Conservation (phyloP, 2,329 filamentous ascomycete genomes). For the Hortaea werneckii region DNA sequence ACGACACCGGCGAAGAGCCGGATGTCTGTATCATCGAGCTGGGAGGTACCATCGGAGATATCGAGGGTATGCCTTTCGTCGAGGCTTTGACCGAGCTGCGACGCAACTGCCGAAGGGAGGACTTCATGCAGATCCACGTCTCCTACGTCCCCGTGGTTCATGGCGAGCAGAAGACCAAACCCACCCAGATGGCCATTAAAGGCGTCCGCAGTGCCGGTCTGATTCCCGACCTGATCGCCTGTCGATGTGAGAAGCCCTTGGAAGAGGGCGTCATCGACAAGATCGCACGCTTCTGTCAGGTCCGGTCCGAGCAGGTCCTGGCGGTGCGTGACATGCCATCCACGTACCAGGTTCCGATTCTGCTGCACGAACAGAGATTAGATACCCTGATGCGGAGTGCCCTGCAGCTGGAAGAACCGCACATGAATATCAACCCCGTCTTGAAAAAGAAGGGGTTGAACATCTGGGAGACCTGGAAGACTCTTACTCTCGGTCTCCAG, state of each 20-base stretch:
- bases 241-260: conserved; percentile 72
- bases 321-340: conserved; percentile 79
- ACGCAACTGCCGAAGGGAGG: conserved; percentile 59
- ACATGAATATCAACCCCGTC: conserved; percentile 36
- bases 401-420: conserved; percentile 49
- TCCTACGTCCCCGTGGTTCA: conserved; percentile 71
- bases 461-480: conserved; percentile 74
- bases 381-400: conserved; percentile 55
- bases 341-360: conserved; percentile 90
- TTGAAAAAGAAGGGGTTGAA: conserved; percentile 52
- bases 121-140: conserved; percentile 84
- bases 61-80: conserved; percentile 79
- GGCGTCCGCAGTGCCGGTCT: conserved; percentile 71
- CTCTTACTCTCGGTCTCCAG: conserved; percentile 56
- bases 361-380: conserved; percentile 73
- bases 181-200: conserved; percentile 83
- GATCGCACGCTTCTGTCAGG: conserved; percentile 81
- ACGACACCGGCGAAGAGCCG: conserved; percentile 70
- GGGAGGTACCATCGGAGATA: conserved; percentile 64
- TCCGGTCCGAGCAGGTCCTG: conserved; percentile 74
- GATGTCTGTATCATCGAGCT: conserved; percentile 84
- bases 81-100: conserved; percentile 75
- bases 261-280: conserved; percentile 68
- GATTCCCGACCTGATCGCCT: conserved; percentile 64
- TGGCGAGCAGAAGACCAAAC: conserved; percentile 89